Evolutionary conservation across 768 basidiomycete genomes (phyloP).

Genomic region (Trichaptum fuscoviolaceum): DNA sequence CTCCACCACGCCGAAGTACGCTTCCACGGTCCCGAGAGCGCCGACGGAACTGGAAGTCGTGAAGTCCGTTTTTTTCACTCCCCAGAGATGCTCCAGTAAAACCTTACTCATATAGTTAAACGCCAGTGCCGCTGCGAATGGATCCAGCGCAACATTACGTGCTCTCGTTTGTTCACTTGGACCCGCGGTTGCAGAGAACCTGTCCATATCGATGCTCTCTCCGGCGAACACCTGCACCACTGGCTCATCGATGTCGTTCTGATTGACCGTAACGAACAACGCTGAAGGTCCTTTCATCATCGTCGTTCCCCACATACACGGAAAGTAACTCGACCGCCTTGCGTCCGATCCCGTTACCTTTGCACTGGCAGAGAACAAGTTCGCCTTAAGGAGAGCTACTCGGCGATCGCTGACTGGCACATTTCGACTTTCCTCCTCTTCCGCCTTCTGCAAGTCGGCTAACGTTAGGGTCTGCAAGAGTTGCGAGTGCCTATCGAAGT

Average conservation of each 20-base stretch:
- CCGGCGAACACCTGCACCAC: slow-evolving; percentile 40
- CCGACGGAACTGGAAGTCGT: slow-evolving; percentile 20
- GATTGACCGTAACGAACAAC: slow-evolving; percentile 43
- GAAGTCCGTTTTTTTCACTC: slow-evolving; percentile 20
- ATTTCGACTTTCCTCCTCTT: background rate
- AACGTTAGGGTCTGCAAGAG: background rate
- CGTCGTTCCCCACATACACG: slow-evolving; percentile 33
- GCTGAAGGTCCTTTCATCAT: slow-evolving; percentile 25
- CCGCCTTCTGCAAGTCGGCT: too few relatives aligned
- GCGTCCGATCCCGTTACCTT: too few relatives aligned
- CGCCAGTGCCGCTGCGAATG: slow-evolving; percentile 37
- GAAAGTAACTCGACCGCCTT: slow-evolving; percentile 6
- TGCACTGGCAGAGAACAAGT: too few relatives aligned
- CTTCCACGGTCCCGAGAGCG: slow-evolving; percentile 26
- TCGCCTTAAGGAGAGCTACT: too few relatives aligned
- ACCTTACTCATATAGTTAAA: slow-evolving; percentile 31
- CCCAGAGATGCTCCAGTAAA: slow-evolving; percentile 29
- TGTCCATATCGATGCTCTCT: slow-evolving; percentile 36
- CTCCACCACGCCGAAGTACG: slow-evolving; percentile 35
- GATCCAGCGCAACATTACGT: slow-evolving; percentile 30
- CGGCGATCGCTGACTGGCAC: background rate
- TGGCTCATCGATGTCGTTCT: slow-evolving; percentile 35
- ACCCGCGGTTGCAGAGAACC: slow-evolving; percentile 22
- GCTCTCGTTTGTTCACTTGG: slow-evolving; percentile 19
- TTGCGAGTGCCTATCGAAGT: background rate